Conservation (phyloP, 345 rosid genomes). For the Eucalyptus victrix region DNA sequence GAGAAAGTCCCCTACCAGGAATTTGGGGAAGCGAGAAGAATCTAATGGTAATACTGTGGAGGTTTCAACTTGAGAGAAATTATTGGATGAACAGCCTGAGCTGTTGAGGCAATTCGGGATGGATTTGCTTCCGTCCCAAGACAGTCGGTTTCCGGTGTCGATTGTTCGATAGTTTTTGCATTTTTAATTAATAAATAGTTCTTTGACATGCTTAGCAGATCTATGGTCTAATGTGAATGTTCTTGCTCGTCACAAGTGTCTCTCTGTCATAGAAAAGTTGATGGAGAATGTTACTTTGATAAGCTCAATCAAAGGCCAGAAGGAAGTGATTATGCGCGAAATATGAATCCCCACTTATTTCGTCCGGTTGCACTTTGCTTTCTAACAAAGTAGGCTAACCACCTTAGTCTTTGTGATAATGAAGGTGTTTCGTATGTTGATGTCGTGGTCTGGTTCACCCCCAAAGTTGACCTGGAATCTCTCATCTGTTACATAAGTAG, state of each 20-base stretch:
- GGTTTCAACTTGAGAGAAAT: conserved; percentile 72
- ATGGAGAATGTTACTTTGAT: conserved; percentile 12
- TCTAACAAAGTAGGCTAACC: too few relatives aligned
- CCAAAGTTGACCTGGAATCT: too few relatives aligned
- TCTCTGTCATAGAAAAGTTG: conserved; percentile 80
- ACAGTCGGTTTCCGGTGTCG: conserved; percentile 31
- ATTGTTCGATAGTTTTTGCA: neutral
- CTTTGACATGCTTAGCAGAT: conserved; percentile 36
- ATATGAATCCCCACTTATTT: too few relatives aligned
- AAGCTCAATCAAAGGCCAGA: too few relatives aligned
- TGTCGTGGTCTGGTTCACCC: too few relatives aligned
- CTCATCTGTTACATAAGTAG: neutral
- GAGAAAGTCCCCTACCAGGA: conserved; percentile 53
- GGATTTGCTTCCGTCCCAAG: conserved; percentile 92
- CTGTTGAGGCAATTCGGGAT: conserved; percentile 85
- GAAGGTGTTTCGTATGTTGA: too few relatives aligned
- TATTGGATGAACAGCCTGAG: conserved; percentile 77
- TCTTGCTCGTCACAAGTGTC: conserved; percentile 78
- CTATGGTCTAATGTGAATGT: conserved; percentile 91
- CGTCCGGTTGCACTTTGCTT: too few relatives aligned
- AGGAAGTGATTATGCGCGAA: too few relatives aligned
- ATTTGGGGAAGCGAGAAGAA: conserved; percentile 59
- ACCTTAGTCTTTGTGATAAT: too few relatives aligned
- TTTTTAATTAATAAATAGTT: neutral
- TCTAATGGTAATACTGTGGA: conserved; percentile 31